phyloP scores from a whole-genome alignment of 208 protist species.

The Acanthamoeba royreba region DNA sequence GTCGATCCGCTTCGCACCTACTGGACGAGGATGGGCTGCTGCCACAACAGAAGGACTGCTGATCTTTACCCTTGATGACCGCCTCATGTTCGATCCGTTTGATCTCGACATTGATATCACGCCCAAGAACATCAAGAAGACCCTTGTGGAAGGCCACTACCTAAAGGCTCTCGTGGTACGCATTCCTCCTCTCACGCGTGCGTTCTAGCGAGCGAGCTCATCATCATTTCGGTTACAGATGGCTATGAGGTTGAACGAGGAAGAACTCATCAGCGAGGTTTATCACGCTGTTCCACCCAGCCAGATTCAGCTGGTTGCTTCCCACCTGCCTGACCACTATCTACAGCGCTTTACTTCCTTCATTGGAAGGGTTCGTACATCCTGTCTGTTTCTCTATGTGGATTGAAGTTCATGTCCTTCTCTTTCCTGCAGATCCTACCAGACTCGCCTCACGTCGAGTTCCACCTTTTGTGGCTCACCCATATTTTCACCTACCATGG shows the following conservation, averaged over 20 bases:
- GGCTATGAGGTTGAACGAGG: slow-evolving; percentile 52
- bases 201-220: too few relatives aligned
- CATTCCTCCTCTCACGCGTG: not conserved
- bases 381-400: not conserved
- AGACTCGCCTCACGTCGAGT: slow-evolving; percentile 66
- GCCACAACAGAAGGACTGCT: slow-evolving; percentile 83
- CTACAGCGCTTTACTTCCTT: slow-evolving; percentile 6
- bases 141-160: slow-evolving; percentile 48
- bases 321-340: not conserved
- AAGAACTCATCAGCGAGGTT: not conserved
- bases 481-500: slow-evolving; percentile 61
- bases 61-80: slow-evolving; percentile 83
- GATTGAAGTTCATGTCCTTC: not conserved
- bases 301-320: slow-evolving; percentile 21
- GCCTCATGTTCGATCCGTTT: slow-evolving; percentile 81
- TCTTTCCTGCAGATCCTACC: not conserved
- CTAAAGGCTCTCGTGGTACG: slow-evolving; percentile 65
- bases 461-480: slow-evolving; percentile 59
- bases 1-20: slow-evolving; percentile 72
- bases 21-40: slow-evolving; percentile 77
- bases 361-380: not conserved
- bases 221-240: too few relatives aligned
- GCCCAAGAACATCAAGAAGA: slow-evolving; percentile 56
- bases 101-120: slow-evolving; percentile 84
- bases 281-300: not conserved